These are phyloP conservation scores for Mycena crocata DNA, from an alignment of 768 basidiomycete genomes.

Conservation along the genomic window DNA sequence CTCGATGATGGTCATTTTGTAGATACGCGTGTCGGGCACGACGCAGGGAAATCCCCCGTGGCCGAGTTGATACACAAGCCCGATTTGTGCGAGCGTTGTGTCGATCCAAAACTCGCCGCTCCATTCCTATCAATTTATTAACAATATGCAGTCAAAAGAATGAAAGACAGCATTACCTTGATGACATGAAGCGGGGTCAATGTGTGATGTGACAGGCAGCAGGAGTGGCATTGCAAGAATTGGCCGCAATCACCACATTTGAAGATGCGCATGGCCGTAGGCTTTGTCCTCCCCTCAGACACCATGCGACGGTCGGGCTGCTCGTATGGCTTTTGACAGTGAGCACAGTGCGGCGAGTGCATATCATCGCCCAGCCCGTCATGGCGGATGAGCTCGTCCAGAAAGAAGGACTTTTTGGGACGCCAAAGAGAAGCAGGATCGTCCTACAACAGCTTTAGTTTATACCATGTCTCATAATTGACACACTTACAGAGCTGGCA, in stretches of 20 bases:
- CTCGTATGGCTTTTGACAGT: neutral
- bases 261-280: too few relatives aligned
- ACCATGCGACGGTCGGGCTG: neutral
- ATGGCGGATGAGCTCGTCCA: constrained; percentile 10
- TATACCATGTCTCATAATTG: neutral
- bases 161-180: neutral
- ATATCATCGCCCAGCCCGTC: too few relatives aligned
- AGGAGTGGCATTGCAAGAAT: neutral
- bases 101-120: constrained; percentile 1
- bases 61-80: constrained; percentile 3
- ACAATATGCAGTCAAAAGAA: neutral
- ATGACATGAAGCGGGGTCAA: too few relatives aligned
- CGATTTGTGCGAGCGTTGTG: neutral
- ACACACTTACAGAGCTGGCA: neutral
- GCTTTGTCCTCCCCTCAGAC: neutral
- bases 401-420: neutral
- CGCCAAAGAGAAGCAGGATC: neutral
- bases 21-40: neutral
- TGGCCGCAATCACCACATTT: too few relatives aligned
- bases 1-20: constrained; percentile 7
- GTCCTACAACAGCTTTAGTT: neutral
- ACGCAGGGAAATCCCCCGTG: constrained; percentile 16
- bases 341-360: too few relatives aligned
- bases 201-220: neutral
- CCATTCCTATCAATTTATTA: constrained; percentile 5